Conservation (phyloP, 345 rosid species). For the Brassica napus region DNA sequence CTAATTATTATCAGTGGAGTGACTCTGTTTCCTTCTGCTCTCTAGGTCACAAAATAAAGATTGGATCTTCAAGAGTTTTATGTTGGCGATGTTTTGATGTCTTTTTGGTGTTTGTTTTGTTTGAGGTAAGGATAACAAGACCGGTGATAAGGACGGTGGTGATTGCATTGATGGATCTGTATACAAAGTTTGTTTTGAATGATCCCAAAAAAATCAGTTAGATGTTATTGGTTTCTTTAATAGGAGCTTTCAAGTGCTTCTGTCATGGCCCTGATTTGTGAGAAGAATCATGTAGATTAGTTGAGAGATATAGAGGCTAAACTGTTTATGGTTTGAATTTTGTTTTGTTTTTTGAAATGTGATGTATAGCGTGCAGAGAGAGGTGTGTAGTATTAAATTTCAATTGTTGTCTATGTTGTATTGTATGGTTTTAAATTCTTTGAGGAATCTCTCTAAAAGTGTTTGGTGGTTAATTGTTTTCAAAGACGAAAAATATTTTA, state of each 20-base stretch:
- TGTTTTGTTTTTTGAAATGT: conserved; percentile 9
- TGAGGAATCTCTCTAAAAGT: not conserved
- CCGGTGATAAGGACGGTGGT: conserved; percentile 45
- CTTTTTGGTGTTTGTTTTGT: conserved; percentile 1
- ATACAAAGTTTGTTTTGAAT: conserved; percentile 72
- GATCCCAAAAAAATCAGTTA: conserved; percentile 54
- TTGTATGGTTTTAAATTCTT: not conserved
- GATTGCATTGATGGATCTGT: conserved; percentile 82
- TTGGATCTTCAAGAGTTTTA: not conserved
- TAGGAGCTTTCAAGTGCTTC: conserved; percentile 24
- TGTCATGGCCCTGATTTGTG: conserved; percentile 23
- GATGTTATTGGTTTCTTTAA: conserved; percentile 16
- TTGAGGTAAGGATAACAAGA: conserved; percentile 60
- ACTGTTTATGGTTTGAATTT: conserved; percentile 2
- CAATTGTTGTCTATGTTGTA: conserved; percentile 20
- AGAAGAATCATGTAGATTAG: conserved; percentile 31
- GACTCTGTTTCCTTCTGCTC: conserved; percentile 84
- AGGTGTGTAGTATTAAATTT: not conserved
- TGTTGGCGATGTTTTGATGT: conserved; percentile 8
- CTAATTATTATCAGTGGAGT: conserved; percentile 28
- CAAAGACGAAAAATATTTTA: too few species aligned
- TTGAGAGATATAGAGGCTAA: not conserved
- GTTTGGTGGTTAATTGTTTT: not conserved
- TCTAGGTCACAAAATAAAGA: conserved; percentile 59
- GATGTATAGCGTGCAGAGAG: conserved; percentile 35